phyloP scores from a whole-genome alignment of 2,329 filamentous ascomycete species.

The Orbilia brochopaga region DNA sequence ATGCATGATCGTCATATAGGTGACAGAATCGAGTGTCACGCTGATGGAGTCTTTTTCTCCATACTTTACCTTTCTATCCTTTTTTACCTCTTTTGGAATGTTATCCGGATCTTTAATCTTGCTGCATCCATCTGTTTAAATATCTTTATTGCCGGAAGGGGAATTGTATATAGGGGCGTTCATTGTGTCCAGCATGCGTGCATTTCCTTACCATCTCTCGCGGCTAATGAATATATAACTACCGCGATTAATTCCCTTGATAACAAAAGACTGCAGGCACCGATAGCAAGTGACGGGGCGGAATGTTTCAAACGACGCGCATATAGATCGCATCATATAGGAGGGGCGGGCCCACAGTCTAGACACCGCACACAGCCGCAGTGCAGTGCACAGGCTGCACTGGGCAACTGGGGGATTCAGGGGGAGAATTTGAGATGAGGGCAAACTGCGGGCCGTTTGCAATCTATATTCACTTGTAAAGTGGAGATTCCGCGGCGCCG shows the following conservation, averaged over 20 bases:
- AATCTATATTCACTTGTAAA: no score
- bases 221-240: constrained; percentile 1
- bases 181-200: neutral
- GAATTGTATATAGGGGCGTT: neutral
- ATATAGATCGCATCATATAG: constrained; percentile 16
- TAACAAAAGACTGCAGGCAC: neutral
- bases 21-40: neutral
- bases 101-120: neutral
- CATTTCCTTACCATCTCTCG: neutral
- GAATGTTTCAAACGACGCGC: constrained; percentile 15
- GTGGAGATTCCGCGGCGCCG: no score
- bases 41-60: neutral
- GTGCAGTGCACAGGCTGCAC: neutral
- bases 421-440: no score
- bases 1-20: constrained; percentile 7
- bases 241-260: constrained; percentile 1
- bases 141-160: neutral
- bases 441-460: no score
- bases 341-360: constrained; percentile 11
- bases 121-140: neutral
- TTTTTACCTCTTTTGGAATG: constrained; percentile 7
- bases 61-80: constrained; percentile 7
- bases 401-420: neutral
- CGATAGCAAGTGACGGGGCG: constrained; percentile 7
- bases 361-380: neutral